Evolutionary conservation across 345 rosid genomes (phyloP).

Genomic region (Eutrema yunnanense): DNA sequence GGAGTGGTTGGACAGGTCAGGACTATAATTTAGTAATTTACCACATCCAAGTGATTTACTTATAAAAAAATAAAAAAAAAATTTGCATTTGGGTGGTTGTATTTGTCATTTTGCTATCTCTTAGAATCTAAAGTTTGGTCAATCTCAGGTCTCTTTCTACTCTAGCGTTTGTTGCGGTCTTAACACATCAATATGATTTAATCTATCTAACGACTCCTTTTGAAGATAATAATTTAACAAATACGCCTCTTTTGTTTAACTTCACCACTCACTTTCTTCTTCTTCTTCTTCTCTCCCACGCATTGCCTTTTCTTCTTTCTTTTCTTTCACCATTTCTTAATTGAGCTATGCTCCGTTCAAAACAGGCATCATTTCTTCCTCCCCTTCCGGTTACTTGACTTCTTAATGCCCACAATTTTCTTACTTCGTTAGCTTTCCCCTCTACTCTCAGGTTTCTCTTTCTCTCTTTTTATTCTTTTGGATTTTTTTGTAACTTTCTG

Average conservation of each 20-base stretch:
- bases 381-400: neutral
- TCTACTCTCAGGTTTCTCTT: conserved; percentile 20
- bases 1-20: conserved; percentile 17
- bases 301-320: conserved; percentile 23
- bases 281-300: neutral
- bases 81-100: conserved; percentile 3
- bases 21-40: neutral
- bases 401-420: conserved; percentile 5
- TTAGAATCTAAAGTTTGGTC: conserved; percentile 22
- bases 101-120: conserved; percentile 7
- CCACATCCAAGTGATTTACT: conserved; percentile 3
- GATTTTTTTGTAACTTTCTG: neutral
- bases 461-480: neutral
- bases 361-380: neutral
- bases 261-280: conserved; percentile 5
- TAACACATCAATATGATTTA: conserved; percentile 21
- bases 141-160: conserved; percentile 5
- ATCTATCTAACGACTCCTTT: neutral
- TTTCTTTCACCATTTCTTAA: conserved; percentile 7
- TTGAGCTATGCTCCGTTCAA: conserved; percentile 6
- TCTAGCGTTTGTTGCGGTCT: conserved; percentile 26
- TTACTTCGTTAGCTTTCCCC: conserved; percentile 13
- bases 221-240: conserved; percentile 21
- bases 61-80: neutral
- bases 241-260: conserved; percentile 23